phyloP scores from a whole-genome alignment of 495 filamentous ascomycete genomes.

The Geoglossum glabrum region DNA sequence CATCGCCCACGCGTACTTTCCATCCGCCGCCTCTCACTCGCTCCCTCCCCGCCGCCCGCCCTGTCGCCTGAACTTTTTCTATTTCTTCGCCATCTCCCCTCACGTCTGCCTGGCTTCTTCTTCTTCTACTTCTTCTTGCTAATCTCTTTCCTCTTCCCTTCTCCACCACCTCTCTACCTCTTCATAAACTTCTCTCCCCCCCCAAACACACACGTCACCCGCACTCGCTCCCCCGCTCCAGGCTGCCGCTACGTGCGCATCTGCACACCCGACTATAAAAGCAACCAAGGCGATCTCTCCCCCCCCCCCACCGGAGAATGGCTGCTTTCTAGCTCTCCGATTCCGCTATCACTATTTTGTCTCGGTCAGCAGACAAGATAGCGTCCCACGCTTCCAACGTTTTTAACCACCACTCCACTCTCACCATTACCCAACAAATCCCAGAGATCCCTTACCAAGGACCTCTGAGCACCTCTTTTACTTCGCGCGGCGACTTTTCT shows the following conservation, averaged over 20 bases:
- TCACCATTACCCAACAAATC: background rate
- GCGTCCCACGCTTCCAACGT: background rate
- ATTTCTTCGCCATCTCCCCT: background rate
- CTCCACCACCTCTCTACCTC: background rate
- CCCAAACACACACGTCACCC: too few species aligned
- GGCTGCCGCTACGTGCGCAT: too few species aligned
- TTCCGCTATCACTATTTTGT: background rate
- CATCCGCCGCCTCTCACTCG: background rate
- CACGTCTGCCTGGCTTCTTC: background rate
- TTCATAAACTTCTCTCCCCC: too few species aligned
- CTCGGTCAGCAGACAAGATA: conserved; percentile 1
- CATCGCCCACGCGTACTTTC: background rate
- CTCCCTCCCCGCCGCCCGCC: background rate
- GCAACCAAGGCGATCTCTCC: background rate
- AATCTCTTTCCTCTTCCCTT: background rate
- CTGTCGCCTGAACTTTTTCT: background rate
- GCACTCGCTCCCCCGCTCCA: too few species aligned
- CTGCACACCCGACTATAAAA: too few species aligned
- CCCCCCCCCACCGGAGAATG: background rate
- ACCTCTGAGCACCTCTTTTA: background rate
- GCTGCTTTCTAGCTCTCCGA: background rate
- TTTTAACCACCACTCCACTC: conserved; percentile 1
- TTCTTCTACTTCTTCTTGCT: background rate
- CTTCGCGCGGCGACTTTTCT: background rate
- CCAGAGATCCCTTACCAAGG: background rate